Evolutionary conservation across 2,329 filamentous ascomycete genomes (phyloP).

Genomic region (Penicillium sp.): DNA sequence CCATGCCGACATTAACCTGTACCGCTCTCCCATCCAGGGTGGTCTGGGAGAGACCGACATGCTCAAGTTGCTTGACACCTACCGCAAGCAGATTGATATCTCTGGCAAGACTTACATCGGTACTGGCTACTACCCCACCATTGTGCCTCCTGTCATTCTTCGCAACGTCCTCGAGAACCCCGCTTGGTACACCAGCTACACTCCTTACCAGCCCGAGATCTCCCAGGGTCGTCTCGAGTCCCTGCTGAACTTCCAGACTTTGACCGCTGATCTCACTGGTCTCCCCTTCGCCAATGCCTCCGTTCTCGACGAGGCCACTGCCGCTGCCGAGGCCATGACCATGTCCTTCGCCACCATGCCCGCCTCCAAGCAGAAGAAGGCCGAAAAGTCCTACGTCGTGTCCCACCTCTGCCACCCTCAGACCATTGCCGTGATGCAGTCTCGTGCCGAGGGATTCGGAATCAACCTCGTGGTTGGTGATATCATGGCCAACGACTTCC

Average conservation of each 20-base stretch:
- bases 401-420: slow-evolving; percentile 83
- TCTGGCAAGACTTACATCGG: slow-evolving; percentile 75
- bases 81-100: slow-evolving; percentile 64
- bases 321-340: slow-evolving; percentile 94
- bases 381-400: slow-evolving; percentile 82
- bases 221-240: slow-evolving; percentile 93
- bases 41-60: slow-evolving; percentile 55
- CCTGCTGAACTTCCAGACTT: slow-evolving; percentile 92
- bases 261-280: slow-evolving; percentile 86
- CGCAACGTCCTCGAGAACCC: slow-evolving; percentile 91
- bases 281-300: slow-evolving; percentile 90
- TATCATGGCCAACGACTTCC: slow-evolving; percentile 68
- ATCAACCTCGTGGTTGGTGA: slow-evolving; percentile 78
- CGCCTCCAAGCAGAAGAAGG: slow-evolving; percentile 71
- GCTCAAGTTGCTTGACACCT: slow-evolving; percentile 48
- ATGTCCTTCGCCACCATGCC: slow-evolving; percentile 81
- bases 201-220: slow-evolving; percentile 96
- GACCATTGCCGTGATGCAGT: slow-evolving; percentile 81
- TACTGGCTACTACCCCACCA: slow-evolving; percentile 85
- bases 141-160: slow-evolving; percentile 87
- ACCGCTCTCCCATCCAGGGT: slow-evolving; percentile 46
- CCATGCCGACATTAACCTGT: slow-evolving; percentile 50
- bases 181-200: slow-evolving; percentile 98
- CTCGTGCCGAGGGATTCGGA: slow-evolving; percentile 88
- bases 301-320: slow-evolving; percentile 87